Conservation (phyloP, 129 eudicot genomes). For the Flaveria bidentis region DNA sequence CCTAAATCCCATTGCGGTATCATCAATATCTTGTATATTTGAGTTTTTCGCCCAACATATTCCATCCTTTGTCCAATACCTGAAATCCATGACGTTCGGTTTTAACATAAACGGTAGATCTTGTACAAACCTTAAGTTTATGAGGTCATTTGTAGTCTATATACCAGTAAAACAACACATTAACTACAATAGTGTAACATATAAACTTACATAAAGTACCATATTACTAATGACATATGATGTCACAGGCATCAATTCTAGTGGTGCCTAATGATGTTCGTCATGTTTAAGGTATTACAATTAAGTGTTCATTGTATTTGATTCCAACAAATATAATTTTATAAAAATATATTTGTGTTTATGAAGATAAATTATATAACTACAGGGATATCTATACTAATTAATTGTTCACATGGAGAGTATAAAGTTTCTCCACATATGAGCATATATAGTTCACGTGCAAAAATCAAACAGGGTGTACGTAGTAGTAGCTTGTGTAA, state of each 20-base stretch:
- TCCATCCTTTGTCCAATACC: conserved; percentile 75
- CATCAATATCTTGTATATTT: conserved; percentile 83
- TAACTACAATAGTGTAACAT: background rate
- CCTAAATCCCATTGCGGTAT: conserved; percentile 94
- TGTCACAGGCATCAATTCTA: background rate
- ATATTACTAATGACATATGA: background rate
- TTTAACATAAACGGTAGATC: background rate
- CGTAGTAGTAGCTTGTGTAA: background rate
- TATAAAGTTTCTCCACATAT: background rate
- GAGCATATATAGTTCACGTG: background rate
- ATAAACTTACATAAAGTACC: background rate
- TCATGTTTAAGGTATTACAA: too few relatives aligned
- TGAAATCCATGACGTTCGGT: too few relatives aligned
- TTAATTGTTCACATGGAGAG: background rate
- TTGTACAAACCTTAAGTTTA: background rate
- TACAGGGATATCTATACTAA: background rate
- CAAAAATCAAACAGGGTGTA: background rate
- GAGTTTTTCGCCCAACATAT: conserved; percentile 94
- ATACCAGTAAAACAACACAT: background rate
- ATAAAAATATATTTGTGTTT: background rate
- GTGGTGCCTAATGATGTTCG: background rate
- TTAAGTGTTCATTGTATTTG: too few relatives aligned
- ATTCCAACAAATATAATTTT: background rate
- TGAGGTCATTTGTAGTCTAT: background rate
- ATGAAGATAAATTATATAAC: background rate